Evolutionary conservation across 176 grass and related monocot genomes (phyloP).

Genomic region (Phoenix roebelenii): DNA sequence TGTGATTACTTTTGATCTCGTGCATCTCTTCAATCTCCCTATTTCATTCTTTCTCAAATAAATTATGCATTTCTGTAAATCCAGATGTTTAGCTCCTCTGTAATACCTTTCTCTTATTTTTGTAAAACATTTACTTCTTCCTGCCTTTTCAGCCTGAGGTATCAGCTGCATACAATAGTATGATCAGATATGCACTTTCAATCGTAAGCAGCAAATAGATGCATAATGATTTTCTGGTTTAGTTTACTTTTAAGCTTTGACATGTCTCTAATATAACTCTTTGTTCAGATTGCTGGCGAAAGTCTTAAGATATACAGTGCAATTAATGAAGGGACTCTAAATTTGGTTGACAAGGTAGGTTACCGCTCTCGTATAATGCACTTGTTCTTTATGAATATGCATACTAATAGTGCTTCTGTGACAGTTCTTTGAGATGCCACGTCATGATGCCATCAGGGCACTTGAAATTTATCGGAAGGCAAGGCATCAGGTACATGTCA

Average conservation of each 20-base stretch:
- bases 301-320: conserved; percentile 33
- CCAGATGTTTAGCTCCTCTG: not conserved
- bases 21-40: not conserved
- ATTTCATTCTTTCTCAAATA: not conserved
- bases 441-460: conserved; percentile 36
- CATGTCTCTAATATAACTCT: not conserved
- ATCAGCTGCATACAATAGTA: conserved; percentile 16
- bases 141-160: conserved; percentile 30
- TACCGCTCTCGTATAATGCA: no score
- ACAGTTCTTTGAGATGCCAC: conserved; percentile 45
- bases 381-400: no score
- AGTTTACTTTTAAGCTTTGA: not conserved
- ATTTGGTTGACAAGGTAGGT: conserved; percentile 32
- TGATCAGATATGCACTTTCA: conserved; percentile 36
- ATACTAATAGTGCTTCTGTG: conserved; percentile 7
- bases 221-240: not conserved
- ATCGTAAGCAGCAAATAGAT: conserved; percentile 21
- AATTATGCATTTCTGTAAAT: not conserved
- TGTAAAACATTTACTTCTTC: not conserved
- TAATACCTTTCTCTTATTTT: not conserved
- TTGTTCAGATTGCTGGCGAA: conserved; percentile 28
- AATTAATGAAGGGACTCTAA: conserved; percentile 28
- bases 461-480: conserved; percentile 36
- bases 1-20: no score
- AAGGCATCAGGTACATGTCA: conserved; percentile 26